Conservation (phyloP, 108 stramenopile genomes). For the Skeletonema menzelii region DNA sequence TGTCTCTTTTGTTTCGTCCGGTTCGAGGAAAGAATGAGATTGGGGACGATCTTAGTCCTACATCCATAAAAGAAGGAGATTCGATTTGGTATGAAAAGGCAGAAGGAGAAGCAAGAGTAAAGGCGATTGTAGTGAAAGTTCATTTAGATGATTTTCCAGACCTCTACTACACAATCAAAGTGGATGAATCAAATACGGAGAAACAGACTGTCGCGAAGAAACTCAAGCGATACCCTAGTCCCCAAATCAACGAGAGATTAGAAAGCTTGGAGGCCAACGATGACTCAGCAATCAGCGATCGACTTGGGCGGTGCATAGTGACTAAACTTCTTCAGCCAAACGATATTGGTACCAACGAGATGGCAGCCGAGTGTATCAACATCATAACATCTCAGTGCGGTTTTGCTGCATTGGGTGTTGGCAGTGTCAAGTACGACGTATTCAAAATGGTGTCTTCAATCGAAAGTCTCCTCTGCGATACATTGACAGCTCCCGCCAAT, state of each 20-base stretch:
- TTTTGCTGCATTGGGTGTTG: constrained; percentile 59
- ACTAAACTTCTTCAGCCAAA: constrained; percentile 42
- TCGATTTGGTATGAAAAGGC: constrained; percentile 64
- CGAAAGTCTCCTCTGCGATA: constrained; percentile 11
- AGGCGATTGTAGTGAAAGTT: constrained; percentile 58
- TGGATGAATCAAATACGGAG: constrained; percentile 41
- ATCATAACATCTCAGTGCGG: constrained; percentile 65
- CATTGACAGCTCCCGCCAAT: not conserved
- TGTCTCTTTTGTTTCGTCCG: constrained; percentile 20
- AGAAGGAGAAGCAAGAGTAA: constrained; percentile 36
- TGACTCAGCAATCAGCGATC: constrained; percentile 11
- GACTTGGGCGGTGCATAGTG: constrained; percentile 28
- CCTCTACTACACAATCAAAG: constrained; percentile 69
- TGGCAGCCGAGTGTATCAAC: constrained; percentile 53
- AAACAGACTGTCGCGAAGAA: constrained; percentile 68
- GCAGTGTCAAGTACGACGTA: constrained; percentile 63
- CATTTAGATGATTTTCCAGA: constrained; percentile 71
- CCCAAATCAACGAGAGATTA: not conserved
- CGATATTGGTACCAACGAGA: constrained; percentile 3
- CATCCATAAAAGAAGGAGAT: constrained; percentile 54
- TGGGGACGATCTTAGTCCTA: constrained; percentile 14
- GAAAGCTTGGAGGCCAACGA: not conserved
- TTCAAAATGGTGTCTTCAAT: constrained; percentile 45
- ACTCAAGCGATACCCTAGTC: constrained; percentile 31
- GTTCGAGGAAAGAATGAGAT: not conserved